Evolutionary conservation across 2,329 filamentous ascomycete species (phyloP).

Genomic region (Stromatinia cepivora): DNA sequence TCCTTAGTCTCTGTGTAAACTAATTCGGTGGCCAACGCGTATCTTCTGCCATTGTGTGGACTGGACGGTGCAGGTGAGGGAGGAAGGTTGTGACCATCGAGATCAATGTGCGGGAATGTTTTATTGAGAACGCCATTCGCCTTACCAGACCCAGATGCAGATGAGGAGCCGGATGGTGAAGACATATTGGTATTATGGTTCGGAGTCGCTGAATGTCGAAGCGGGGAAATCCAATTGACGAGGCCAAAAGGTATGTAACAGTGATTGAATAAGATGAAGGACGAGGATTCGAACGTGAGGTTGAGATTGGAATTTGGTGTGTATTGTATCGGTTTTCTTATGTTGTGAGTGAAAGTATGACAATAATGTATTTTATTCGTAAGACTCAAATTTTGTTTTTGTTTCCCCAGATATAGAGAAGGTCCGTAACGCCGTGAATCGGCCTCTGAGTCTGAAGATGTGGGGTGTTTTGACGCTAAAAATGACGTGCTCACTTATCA

Average conservation of each 20-base stretch:
- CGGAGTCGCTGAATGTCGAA: neutral
- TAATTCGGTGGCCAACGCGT: constrained; percentile 91
- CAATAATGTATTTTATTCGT: neutral
- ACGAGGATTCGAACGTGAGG: neutral
- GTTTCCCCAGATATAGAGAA: constrained; percentile 7
- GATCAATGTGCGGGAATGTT: constrained; percentile 58
- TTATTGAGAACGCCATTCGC: constrained; percentile 35
- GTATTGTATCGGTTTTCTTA: neutral
- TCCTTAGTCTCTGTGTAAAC: constrained; percentile 96
- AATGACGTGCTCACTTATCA: constrained; percentile 22
- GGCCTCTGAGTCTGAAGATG: constrained; percentile 16
- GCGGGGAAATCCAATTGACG: constrained; percentile 13
- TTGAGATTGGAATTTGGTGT: neutral
- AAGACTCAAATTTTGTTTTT: constrained; percentile 15
- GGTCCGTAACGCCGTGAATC: constrained; percentile 9
- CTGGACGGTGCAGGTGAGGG: constrained; percentile 92
- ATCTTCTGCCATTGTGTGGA: constrained; percentile 80
- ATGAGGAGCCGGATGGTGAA: constrained; percentile 38
- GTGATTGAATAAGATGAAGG: neutral
- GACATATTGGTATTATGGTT: constrained; percentile 34
- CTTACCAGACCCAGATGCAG: constrained; percentile 31
- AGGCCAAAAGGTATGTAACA: neutral
- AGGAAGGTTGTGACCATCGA: constrained; percentile 81
- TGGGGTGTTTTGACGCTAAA: constrained; percentile 20
- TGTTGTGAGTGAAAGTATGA: neutral